Evolutionary conservation across 176 grass and related monocot species (phyloP).

Genomic region (Oryza glumipatula): DNA sequence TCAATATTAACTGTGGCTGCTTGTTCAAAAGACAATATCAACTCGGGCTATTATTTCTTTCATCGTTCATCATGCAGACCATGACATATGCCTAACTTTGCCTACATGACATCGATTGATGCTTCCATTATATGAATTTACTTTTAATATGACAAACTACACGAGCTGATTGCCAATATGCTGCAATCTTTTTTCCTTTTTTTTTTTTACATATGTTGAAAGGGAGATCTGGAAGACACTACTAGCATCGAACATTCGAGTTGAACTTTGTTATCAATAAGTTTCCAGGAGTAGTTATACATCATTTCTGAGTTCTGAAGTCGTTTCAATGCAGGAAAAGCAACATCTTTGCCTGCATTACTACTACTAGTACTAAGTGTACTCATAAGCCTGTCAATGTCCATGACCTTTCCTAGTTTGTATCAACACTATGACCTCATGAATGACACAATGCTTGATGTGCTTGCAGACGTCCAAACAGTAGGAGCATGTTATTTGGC

Average conservation of each 20-base stretch:
- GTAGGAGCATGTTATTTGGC: background rate
- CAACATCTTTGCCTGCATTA: no score
- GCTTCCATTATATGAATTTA: constrained; percentile 8
- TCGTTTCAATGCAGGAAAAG: no score
- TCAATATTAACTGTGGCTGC: background rate
- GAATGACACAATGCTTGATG: background rate
- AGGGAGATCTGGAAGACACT: background rate
- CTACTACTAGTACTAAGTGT: background rate
- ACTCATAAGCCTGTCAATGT: background rate
- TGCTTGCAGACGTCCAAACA: background rate
- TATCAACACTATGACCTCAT: background rate
- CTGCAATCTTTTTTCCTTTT: background rate
- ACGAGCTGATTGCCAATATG: background rate
- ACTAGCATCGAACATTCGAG: no score
- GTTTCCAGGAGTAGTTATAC: no score
- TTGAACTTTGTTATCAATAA: no score
- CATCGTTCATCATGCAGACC: background rate
- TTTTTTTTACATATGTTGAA: background rate
- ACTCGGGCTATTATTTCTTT: background rate
- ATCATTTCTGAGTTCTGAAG: no score
- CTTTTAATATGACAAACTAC: background rate
- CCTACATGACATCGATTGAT: background rate
- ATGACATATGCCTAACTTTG: background rate
- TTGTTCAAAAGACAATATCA: background rate
- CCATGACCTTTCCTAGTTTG: background rate